phyloP scores from a whole-genome alignment of 805 yeast species.

The Kuraishia floccosa region DNA sequence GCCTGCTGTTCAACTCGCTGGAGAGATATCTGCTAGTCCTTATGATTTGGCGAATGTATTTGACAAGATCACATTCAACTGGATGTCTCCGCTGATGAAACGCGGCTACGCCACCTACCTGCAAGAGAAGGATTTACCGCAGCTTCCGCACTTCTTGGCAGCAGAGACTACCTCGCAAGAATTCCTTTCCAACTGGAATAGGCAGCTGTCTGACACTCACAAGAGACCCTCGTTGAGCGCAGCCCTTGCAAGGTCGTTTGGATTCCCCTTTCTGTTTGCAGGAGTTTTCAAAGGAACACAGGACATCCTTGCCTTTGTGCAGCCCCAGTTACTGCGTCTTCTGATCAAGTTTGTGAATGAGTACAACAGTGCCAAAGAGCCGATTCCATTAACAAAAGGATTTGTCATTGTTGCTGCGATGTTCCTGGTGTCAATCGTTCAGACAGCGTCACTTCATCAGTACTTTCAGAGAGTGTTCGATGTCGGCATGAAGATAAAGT shows the following conservation, averaged over 20 bases:
- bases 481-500: conserved; percentile 65
- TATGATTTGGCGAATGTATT: conserved; percentile 36
- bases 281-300: conserved; percentile 63
- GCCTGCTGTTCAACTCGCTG: conserved; percentile 17
- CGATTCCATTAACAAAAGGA: conserved; percentile 61
- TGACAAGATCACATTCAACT: conserved; percentile 39
- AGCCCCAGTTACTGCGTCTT: conserved; percentile 69
- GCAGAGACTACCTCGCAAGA: conserved; percentile 37
- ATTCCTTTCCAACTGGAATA: conserved; percentile 51
- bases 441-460: conserved; percentile 69
- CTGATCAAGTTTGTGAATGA: conserved; percentile 53
- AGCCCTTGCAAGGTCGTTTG: conserved; percentile 66
- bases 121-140: conserved; percentile 56
- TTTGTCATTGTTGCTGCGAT: conserved; percentile 64
- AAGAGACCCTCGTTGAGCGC: conserved; percentile 15
- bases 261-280: conserved; percentile 56
- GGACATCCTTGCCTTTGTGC: conserved; percentile 75
- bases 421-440: conserved; percentile 69
- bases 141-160: conserved; percentile 57
- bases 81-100: conserved; percentile 52
- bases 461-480: conserved; percentile 68
- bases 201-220: conserved; percentile 27
- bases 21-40: conserved; percentile 28
- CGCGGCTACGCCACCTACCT: conserved; percentile 36
- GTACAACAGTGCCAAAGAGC: conserved; percentile 25